Evolutionary conservation across 2,329 filamentous ascomycete genomes (phyloP).

Genomic region (Albifimbria verrucaria): DNA sequence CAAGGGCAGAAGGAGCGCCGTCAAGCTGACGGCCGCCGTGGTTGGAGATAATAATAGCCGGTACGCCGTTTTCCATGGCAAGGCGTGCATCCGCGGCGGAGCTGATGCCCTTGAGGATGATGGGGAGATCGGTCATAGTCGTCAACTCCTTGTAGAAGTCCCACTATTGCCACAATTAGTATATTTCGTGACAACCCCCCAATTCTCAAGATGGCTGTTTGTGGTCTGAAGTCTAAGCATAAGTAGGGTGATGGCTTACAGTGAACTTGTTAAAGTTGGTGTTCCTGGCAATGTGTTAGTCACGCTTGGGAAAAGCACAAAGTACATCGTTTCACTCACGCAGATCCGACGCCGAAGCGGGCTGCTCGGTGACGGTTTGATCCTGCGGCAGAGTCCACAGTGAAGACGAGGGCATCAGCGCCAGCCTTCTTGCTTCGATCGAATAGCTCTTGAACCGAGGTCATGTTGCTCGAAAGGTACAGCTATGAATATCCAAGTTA

Average conservation of each 20-base stretch:
- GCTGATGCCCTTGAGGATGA: constrained; percentile 38
- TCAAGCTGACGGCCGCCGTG: constrained; percentile 41
- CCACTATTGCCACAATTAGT: constrained; percentile 21
- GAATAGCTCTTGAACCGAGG: constrained; percentile 26
- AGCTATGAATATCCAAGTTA: too few relatives aligned
- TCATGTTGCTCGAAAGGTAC: constrained; percentile 27
- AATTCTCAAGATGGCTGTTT: constrained; percentile 1
- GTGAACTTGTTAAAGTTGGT: constrained; percentile 21
- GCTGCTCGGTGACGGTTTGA: constrained; percentile 38
- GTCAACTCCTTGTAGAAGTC: constrained; percentile 32
- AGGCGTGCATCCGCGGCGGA: constrained; percentile 31
- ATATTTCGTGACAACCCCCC: constrained; percentile 36
- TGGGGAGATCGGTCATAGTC: constrained; percentile 32
- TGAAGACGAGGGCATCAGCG: constrained; percentile 34
- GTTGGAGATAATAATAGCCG: constrained; percentile 38
- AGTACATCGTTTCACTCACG: constrained; percentile 20
- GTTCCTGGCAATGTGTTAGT: constrained; percentile 15
- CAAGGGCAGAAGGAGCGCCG: constrained; percentile 32
- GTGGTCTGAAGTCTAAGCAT: not conserved
- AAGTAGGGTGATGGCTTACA: constrained; percentile 4
- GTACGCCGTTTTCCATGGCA: constrained; percentile 26
- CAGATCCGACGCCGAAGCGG: constrained; percentile 34
- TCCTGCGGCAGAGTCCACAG: constrained; percentile 36
- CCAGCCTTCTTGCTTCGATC: constrained; percentile 27
- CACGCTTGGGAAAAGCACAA: not conserved